Evolutionary conservation across 495 filamentous ascomycete genomes (phyloP).

Genomic region (Evernia prunastri): DNA sequence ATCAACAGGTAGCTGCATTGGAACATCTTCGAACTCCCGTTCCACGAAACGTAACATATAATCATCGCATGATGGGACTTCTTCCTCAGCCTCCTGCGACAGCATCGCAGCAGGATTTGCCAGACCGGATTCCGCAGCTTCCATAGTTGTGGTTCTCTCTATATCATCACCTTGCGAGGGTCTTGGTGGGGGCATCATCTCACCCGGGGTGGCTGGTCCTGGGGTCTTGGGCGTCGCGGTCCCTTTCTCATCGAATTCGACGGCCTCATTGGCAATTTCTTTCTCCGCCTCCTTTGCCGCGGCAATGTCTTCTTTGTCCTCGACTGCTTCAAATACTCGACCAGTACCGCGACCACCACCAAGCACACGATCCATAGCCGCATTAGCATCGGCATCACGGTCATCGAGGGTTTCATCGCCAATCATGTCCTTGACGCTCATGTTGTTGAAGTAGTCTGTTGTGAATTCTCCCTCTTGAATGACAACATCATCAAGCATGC

Average conservation of each 20-base stretch:
- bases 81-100: constrained; percentile 36
- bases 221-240: constrained; percentile 34
- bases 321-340: constrained; percentile 74
- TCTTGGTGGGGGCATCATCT: constrained; percentile 27
- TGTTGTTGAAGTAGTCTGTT: constrained; percentile 90
- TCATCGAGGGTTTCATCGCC: constrained; percentile 49
- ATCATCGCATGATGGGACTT: constrained; percentile 46
- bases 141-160: constrained; percentile 43
- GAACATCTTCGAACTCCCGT: constrained; percentile 68
- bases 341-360: constrained; percentile 48
- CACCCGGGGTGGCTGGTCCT: constrained; percentile 30
- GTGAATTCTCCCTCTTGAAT: constrained; percentile 99
- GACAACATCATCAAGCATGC: constrained; percentile 94
- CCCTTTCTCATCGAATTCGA: constrained; percentile 78
- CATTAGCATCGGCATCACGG: constrained; percentile 57
- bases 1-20: constrained; percentile 70
- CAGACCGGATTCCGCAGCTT: constrained; percentile 33
- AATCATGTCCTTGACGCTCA: constrained; percentile 63
- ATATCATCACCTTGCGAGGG: constrained; percentile 39
- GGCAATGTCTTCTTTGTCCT: constrained; percentile 85
- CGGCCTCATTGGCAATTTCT: constrained; percentile 78
- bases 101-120: constrained; percentile 21
- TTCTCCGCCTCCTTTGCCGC: constrained; percentile 84
- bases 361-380: constrained; percentile 82
- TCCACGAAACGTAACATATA: constrained; percentile 78